Evolutionary conservation across 2,329 filamentous ascomycete genomes (phyloP), one percentile per base, ranked within the genome.

Genomic region (Neopestalotiopsis rosae): DNA sequence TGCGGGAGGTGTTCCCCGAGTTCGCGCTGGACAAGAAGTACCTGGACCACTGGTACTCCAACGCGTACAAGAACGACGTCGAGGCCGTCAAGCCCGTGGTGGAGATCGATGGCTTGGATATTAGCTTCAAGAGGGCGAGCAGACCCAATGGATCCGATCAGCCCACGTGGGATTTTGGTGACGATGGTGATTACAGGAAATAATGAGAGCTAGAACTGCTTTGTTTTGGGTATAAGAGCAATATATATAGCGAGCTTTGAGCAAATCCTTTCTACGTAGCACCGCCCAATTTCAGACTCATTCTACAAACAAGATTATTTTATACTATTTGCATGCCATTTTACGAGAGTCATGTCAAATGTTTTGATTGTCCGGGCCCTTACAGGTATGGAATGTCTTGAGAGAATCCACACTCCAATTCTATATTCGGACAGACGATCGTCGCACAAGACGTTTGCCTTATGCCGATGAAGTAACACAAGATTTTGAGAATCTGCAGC

Each of bases 121-220:
- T 61, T 20, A 52, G 65, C 17, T 67, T 67, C 34, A 14, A 61
- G 34, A 42, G 65, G 20, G 65, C 52, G n/a, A 67, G 65, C 65
- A 45, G 65, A 34, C 65, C 65, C 17, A 67, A 67, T 49, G 65
- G 65, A 52, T 61, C 65, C 17, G 65, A 67, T 20, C 28, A 45
- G 13, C 17, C 65, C 5, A 20, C 65, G 12, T 67, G 65, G 65
- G 56, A 61, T 14, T 67, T 67, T 45, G 69, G 65, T 49, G 13
- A 34, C 52, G 67, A 67, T 20, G 38, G 38, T 4, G 17, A 61
- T 34, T 63, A 58, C 30, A 45, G 56, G 45, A 71, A 68, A 38
- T 64, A 24, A 38, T 49, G 14, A 28, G 24, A 28, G n/a, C 5
- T 49, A 17, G 13, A n/a, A 28, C 24, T 17, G 45, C 7, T 49